Evolutionary conservation across 345 rosid genomes (phyloP).

Genomic region (Combretum micranthum): DNA sequence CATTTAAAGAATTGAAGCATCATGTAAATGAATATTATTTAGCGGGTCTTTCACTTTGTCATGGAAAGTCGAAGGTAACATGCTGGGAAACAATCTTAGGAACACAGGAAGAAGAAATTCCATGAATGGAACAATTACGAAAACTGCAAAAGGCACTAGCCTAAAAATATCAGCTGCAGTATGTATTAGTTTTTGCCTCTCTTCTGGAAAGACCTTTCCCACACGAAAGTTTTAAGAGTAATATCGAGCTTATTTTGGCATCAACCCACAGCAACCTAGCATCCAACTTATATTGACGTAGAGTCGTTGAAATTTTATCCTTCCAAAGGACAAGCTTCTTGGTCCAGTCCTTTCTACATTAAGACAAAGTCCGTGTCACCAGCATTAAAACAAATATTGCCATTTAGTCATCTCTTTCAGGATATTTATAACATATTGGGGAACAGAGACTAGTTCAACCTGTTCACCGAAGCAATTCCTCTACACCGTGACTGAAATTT

Average conservation of each 20-base stretch:
- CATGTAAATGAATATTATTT: conserved; percentile 7
- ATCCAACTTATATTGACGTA: conserved; percentile 93
- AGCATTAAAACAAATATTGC: too few relatives aligned
- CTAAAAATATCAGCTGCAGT: conserved; percentile 84
- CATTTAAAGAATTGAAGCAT: not conserved
- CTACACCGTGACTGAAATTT: conserved; percentile 85
- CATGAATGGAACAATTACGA: conserved; percentile 92
- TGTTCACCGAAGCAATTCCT: conserved; percentile 92
- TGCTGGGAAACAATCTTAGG: too few relatives aligned
- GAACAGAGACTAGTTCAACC: conserved; percentile 33
- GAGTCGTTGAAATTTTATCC: conserved; percentile 73
- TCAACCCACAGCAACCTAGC: conserved; percentile 91
- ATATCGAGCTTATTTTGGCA: conserved; percentile 71
- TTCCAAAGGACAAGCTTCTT: conserved; percentile 75
- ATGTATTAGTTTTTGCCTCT: conserved; percentile 65
- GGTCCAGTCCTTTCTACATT: conserved; percentile 90
- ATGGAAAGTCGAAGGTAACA: conserved; percentile 92
- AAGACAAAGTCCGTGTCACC: not conserved
- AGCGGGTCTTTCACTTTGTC: conserved; percentile 99
- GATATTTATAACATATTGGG: conserved; percentile 1
- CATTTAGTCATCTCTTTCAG: too few relatives aligned
- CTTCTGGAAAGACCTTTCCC: conserved; percentile 94
- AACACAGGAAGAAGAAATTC: too few relatives aligned
- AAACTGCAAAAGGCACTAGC: conserved; percentile 79
- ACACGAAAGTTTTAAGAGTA: conserved; percentile 73